Evolutionary conservation across 1,284 basidiomycete species (phyloP).

Genomic region (Austroboletus olivaceoglutinosus): DNA sequence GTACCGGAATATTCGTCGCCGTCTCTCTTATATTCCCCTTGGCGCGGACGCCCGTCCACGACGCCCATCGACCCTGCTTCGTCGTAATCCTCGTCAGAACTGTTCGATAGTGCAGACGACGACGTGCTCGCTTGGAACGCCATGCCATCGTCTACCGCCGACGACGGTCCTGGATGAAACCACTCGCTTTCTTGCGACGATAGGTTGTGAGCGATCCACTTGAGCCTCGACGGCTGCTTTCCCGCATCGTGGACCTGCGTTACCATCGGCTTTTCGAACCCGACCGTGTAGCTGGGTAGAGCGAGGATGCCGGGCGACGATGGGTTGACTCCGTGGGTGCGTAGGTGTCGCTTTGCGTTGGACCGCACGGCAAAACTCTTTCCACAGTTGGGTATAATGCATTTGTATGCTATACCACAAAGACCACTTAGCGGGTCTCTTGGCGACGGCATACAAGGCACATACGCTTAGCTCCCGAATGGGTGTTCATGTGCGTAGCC

Average conservation of each 20-base stretch:
- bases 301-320: constrained; percentile 18
- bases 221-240: constrained; percentile 39
- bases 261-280: constrained; percentile 45
- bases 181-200: constrained; percentile 27
- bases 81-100: constrained; percentile 31
- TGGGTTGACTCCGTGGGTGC: constrained; percentile 49
- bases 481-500: constrained; percentile 65
- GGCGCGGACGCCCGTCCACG: constrained; percentile 3
- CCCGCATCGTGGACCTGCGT: constrained; percentile 43
- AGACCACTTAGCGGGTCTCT: constrained; percentile 7
- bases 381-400: constrained; percentile 46
- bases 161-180: constrained; percentile 15
- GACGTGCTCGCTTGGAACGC: constrained; percentile 26
- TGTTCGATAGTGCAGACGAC: constrained; percentile 23
- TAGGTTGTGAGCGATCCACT: constrained; percentile 42
- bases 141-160: constrained; percentile 20
- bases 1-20: constrained; percentile 15
- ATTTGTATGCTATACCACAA: constrained; percentile 46
- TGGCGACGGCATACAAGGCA: constrained; percentile 11
- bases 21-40: constrained; percentile 7
- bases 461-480: constrained; percentile 62
- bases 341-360: constrained; percentile 59
- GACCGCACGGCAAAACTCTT: constrained; percentile 60
- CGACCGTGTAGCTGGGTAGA: constrained; percentile 38
- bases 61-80: constrained; percentile 5